Evolutionary conservation across 2,329 filamentous ascomycete genomes (phyloP), one percentile per base, ranked within the genome.

Genomic region (Fusarium armeniacum): DNA sequence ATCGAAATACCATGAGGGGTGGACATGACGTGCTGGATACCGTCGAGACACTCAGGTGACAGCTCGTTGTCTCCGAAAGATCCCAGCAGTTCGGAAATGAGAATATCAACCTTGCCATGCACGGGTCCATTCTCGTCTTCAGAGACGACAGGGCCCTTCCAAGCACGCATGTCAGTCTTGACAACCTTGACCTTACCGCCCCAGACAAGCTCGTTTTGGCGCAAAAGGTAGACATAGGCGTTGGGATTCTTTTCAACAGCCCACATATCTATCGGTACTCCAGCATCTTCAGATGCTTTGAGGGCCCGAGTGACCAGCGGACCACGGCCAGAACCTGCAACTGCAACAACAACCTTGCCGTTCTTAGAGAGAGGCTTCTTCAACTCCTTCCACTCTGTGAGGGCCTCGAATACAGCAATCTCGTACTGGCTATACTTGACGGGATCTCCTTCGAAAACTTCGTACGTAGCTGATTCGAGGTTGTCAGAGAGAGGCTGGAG

Each of bases 391-490:
- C 96, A 97, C 75, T 98, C 94, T 15, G 83, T 85, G 66, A 99
- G 84, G 1, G 96, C 95, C 69, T 92, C 89, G 6, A 89, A 88
- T 59, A 97, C 91, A 16, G 96, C 96, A 46, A 87, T 85, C 78
- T 98, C 94, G 77, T 99, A 99, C 85, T 95, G 97, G 69, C 94
- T 90, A 78, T 99, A 99, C 81, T 99, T 99, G 81, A 99, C 92
- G 0, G 96, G 96, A 70, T 99, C 97, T 72, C 97, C 97, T 79
- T 99, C 96, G 75, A 99, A 99, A 3, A 98, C 95, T 78, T 99
- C 96, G 79, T 99, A 99, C 0, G 96, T 99, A 43, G 97, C 92
- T 47, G 94, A 97, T 78, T 99, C 97, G 16, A 99, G 86, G 73
- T 99, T 99, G 79, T 99, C 96, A 0, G 95, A 95, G 16, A 99